phyloP scores from a whole-genome alignment of 1,284 basidiomycete genomes.

The Leucoagaricus sp. region DNA sequence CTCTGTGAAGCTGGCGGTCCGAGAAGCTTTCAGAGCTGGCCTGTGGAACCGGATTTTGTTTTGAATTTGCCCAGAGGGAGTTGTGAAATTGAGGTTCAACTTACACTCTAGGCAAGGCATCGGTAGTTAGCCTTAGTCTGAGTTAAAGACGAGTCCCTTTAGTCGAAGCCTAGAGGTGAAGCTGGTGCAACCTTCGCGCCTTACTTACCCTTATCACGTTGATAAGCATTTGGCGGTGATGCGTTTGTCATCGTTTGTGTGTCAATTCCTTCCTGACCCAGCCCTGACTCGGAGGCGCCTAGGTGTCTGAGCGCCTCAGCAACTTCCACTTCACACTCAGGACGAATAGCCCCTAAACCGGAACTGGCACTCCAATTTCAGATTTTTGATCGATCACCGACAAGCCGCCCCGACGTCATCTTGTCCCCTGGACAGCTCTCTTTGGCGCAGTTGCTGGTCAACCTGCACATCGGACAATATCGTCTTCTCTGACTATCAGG shows the following conservation, averaged over 20 bases:
- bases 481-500: neutral
- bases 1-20: neutral
- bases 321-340: neutral
- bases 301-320: neutral
- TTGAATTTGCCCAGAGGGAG: neutral
- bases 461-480: neutral
- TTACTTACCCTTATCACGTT: too few species aligned
- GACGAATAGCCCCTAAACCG: neutral
- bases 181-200: too few species aligned
- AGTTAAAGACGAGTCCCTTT: too few species aligned
- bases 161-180: too few species aligned
- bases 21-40: neutral
- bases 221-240: too few species aligned
- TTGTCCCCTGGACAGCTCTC: neutral
- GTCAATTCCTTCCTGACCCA: neutral
- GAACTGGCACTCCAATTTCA: neutral
- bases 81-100: neutral
- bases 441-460: neutral
- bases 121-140: too few species aligned
- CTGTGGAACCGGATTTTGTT: neutral
- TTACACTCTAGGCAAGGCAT: too few species aligned
- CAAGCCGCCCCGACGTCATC: neutral
- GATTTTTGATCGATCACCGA: neutral
- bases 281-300: too few species aligned
- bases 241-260: neutral